Base-by-base conservation (phyloP, 306 rosid genomes). In the Sicyos edulis region DNA sequence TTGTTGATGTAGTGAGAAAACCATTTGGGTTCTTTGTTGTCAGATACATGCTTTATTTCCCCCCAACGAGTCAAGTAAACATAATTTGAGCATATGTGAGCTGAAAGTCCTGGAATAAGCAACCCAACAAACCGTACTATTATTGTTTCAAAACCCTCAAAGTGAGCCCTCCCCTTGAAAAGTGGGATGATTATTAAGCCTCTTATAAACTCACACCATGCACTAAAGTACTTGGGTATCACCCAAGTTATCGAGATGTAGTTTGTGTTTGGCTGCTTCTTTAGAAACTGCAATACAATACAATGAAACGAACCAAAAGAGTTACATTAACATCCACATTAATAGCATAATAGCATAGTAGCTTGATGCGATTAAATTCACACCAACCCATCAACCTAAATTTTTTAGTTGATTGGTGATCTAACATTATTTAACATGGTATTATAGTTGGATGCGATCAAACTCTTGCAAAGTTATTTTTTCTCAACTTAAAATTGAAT, bases 1-100 rank as follows among this genome's bases (percentile, higher is more conserved):
- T 32, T 32, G 4, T 32, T 5, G 37, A 5, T 0, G 87, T 89
- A 8, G 29, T 26, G 29, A 26, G 29, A 1, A 26, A 26, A 26
- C 29, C 29, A 26, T 26, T 26, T 26, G 29, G 29, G 2, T 26
- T 26, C 29, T 26, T 26, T 26, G 2, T 26, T 26, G 88, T 75
- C 40, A 34, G 63, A 3, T 57, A 6, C n/a, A 15, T 0, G 10
- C 2, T 19, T 29, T 5, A 57, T 21, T 10, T 1, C 12, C 8
- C 63, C 63, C 63, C 8, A 57, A 21, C 63, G 63, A 21, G 42
- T 26, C 44, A 26, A 2, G 40, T 59, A 24, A 2, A 59, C 65
- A 59, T 59, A 59, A 59, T 26, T 58, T 26, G 40, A 2, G 13
- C 17, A 6, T 5, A 58, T 13, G 2, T 58, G 64, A 24, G 64